Percentiles rank a stretch among this genome's conserved stretches.
Conservation (phyloP, 2,329 filamentous ascomycete genomes). For the Zasmidium citrigriseum region DNA sequence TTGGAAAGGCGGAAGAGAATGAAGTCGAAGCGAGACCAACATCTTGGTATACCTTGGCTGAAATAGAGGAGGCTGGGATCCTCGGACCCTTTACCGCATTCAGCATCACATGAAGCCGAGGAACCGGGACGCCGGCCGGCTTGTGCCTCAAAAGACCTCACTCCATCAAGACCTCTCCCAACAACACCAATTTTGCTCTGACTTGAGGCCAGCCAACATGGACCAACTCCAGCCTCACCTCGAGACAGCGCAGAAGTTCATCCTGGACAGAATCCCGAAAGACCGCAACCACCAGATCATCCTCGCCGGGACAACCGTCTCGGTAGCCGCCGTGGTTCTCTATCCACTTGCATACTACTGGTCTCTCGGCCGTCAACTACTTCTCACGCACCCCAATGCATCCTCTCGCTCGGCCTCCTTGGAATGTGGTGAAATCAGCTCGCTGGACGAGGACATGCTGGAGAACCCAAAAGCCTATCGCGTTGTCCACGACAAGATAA, state of each 20-base stretch:
- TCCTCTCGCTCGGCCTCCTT: slow-evolving; percentile 18
- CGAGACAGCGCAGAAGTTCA: slow-evolving; percentile 6
- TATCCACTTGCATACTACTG: slow-evolving; percentile 17
- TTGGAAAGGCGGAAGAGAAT: too few species aligned
- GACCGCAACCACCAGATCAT: slow-evolving; percentile 21
- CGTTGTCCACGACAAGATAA: slow-evolving; percentile 22
- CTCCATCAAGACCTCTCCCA: background rate
- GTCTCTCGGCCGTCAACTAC: slow-evolving; percentile 21
- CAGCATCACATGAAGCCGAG: background rate
- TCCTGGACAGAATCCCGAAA: slow-evolving; percentile 14
- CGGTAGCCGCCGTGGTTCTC: slow-evolving; percentile 20
- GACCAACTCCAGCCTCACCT: slow-evolving; percentile 14
- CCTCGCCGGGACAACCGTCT: slow-evolving; percentile 16
- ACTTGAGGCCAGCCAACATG: slow-evolving; percentile 5
- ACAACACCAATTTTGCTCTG: background rate
- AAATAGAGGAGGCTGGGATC: background rate
- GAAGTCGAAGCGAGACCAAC: too few species aligned
- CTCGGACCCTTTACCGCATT: background rate
- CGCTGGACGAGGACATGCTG: slow-evolving; percentile 18
- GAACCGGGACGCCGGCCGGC: background rate
- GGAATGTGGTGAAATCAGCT: slow-evolving; percentile 22
- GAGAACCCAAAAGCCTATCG: slow-evolving; percentile 20
- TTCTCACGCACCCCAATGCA: slow-evolving; percentile 18
- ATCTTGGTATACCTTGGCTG: background rate
- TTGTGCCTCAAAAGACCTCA: background rate